These are phyloP conservation scores for Salicornia ramosissima DNA, from an alignment of 148 eudicot species.

Conservation along the genomic window DNA sequence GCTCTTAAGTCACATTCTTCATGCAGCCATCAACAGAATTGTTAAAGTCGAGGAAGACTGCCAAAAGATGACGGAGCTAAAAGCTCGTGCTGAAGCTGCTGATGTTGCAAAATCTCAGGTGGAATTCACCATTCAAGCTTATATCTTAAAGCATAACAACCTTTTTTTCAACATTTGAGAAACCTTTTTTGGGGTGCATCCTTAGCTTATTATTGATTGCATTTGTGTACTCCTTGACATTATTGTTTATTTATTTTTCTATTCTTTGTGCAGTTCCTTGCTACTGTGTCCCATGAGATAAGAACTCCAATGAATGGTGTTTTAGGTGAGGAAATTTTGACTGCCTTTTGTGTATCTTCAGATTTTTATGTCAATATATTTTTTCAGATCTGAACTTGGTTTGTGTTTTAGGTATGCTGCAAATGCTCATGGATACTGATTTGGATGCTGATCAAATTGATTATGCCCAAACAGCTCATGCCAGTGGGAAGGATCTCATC, in stretches of 20 bases:
- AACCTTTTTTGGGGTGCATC: not conserved
- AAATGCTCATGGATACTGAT: constrained; percentile 84
- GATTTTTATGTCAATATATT: not conserved
- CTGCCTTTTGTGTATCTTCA: not conserved
- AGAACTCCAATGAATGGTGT: constrained; percentile 98
- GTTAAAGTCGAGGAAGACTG: constrained; percentile 55
- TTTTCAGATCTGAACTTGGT: not conserved
- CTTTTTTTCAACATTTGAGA: not conserved
- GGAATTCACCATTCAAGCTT: constrained; percentile 7
- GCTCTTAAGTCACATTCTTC: constrained; percentile 56
- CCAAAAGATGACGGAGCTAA: constrained; percentile 58
- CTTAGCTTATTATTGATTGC: not conserved
- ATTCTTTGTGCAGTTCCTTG: constrained; percentile 69
- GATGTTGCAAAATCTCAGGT: constrained; percentile 96
- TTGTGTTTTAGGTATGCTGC: constrained; percentile 68
- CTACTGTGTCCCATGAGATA: constrained; percentile 94
- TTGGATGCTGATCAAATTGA: constrained; percentile 62
- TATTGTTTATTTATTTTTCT: constrained; percentile 6
- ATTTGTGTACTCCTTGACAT: constrained; percentile 30
- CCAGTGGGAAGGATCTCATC: constrained; percentile 75
- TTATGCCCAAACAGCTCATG: constrained; percentile 79
- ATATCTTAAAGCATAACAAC: not conserved
- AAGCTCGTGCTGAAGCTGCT: constrained; percentile 89
- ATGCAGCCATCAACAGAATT: constrained; percentile 59
- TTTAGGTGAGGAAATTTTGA: constrained; percentile 47